Percentiles rank a stretch among this genome's conserved stretches.
These are phyloP conservation scores for Pleurotus tuber-regium DNA, from an alignment of 768 basidiomycete species.

Conservation along the genomic window DNA sequence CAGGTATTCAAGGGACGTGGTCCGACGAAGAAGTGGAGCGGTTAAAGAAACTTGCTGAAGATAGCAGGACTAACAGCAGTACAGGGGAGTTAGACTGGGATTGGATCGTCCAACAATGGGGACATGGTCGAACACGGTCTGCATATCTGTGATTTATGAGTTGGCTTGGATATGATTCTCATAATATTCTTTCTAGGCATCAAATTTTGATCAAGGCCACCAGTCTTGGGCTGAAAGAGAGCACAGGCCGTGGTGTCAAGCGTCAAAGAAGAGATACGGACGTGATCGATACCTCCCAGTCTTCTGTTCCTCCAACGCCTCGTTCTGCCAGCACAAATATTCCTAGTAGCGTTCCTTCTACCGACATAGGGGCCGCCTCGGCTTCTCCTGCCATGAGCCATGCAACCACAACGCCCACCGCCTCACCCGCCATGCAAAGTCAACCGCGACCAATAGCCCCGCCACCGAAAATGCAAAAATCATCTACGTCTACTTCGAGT, in stretches of 20 bases:
- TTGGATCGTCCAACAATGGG: conserved; percentile 72
- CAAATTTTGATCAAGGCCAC: conserved; percentile 85
- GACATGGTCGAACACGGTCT: conserved; percentile 69
- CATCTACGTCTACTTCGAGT: conserved; percentile 26
- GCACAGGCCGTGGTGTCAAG: conserved; percentile 59
- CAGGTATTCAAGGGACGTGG: conserved; percentile 66
- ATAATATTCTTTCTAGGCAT: conserved; percentile 44
- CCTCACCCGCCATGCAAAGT: conserved; percentile 52
- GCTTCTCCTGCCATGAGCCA: conserved; percentile 33
- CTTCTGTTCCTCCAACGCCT: conserved; percentile 32
- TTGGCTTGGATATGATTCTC: background rate
- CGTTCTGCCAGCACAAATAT: conserved; percentile 26
- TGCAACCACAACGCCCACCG: conserved; percentile 41
- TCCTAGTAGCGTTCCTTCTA: conserved; percentile 19
- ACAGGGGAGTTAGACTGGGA: conserved; percentile 79
- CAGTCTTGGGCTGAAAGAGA: conserved; percentile 73
- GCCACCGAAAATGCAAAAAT: conserved; percentile 13
- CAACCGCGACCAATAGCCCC: conserved; percentile 34
- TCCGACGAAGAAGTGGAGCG: conserved; percentile 74
- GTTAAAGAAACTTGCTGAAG: conserved; percentile 66
- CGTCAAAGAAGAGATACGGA: conserved; percentile 40
- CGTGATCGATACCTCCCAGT: conserved; percentile 23
- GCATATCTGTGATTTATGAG: conserved; percentile 14
- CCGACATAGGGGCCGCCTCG: conserved; percentile 18
- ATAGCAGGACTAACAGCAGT: conserved; percentile 46